A percentile compares a stretch with the other conserved stretches of the same genome.
These are phyloP conservation scores for Coemansia sp. DNA, from an alignment of 192 early-diverging fungal species.

Conservation along the genomic window DNA sequence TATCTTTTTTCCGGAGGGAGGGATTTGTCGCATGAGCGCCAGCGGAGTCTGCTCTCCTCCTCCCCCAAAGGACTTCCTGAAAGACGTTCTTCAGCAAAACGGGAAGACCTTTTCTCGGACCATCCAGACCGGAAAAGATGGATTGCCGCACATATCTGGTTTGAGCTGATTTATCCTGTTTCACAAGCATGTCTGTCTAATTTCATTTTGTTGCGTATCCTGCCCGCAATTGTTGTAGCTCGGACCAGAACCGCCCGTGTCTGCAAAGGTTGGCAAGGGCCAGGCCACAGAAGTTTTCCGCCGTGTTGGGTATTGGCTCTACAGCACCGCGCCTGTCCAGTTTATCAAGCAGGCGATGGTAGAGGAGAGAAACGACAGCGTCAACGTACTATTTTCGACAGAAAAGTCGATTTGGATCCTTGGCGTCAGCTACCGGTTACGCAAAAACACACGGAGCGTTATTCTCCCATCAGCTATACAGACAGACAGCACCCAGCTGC, in stretches of 20 bases:
- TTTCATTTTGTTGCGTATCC: not conserved
- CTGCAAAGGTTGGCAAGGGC: constrained; percentile 47
- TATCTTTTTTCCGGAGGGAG: constrained; percentile 1
- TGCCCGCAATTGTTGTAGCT: constrained; percentile 27
- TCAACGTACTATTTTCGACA: constrained; percentile 50
- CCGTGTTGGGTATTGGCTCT: constrained; percentile 55
- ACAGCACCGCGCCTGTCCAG: constrained; percentile 55
- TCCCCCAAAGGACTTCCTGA: not conserved
- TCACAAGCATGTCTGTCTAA: too few relatives aligned
- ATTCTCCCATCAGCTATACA: constrained; percentile 44
- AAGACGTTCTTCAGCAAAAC: not conserved
- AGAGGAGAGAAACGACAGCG: constrained; percentile 49
- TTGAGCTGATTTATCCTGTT: too few relatives aligned
- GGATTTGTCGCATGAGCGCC: not conserved
- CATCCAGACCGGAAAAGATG: not conserved
- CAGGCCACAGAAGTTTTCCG: constrained; percentile 51
- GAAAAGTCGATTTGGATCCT: constrained; percentile 52
- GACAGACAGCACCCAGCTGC: constrained; percentile 47
- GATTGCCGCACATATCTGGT: not conserved
- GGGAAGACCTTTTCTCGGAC: not conserved
- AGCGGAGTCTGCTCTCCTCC: not conserved
- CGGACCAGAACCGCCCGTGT: constrained; percentile 39
- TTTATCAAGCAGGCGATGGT: constrained; percentile 56
- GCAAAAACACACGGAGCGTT: constrained; percentile 46
- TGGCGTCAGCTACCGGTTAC: constrained; percentile 52